These are phyloP conservation scores for Fraxinus albicans DNA, from an alignment of 305 asterid genomes.

Conservation along the genomic window DNA sequence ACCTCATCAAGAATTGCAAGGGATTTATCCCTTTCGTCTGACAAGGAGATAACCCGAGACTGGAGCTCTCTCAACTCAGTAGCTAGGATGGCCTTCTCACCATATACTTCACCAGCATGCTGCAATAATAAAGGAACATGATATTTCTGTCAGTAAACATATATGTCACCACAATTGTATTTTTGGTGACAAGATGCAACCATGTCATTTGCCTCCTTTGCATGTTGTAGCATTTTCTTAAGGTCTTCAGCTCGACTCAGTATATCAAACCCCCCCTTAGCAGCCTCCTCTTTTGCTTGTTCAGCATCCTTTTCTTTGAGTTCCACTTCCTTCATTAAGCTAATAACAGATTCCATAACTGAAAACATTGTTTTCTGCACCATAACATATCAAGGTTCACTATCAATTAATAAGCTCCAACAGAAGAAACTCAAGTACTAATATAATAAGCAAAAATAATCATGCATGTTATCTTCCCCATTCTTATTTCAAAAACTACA, in stretches of 20 bases:
- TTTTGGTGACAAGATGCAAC: conserved; percentile 39
- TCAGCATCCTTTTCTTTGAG: conserved; percentile 65
- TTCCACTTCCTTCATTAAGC: conserved; percentile 75
- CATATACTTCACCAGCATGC: conserved; percentile 90
- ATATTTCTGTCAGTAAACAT: neutral
- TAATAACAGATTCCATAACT: conserved; percentile 61
- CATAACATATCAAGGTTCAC: conserved; percentile 6
- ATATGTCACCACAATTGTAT: conserved; percentile 1
- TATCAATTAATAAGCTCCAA: neutral
- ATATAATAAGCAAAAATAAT: neutral
- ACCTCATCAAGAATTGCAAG: conserved; percentile 77
- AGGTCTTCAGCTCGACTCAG: conserved; percentile 60
- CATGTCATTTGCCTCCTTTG: conserved; percentile 81
- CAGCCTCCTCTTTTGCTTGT: conserved; percentile 61
- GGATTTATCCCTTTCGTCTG: conserved; percentile 77
- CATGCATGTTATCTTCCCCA: neutral
- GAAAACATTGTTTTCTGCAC: conserved; percentile 69
- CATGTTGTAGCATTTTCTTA: conserved; percentile 53
- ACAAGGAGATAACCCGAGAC: conserved; percentile 63
- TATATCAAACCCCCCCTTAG: conserved; percentile 46
- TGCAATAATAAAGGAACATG: conserved; percentile 23
- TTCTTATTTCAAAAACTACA: neutral
- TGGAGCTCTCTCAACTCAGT: conserved; percentile 91
- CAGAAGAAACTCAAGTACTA: neutral
- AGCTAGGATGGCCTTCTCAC: conserved; percentile 79